These are phyloP conservation scores for Cutaneotrichosporon arboriforme DNA, from an alignment of 1,284 basidiomycete species.

Conservation along the genomic window DNA sequence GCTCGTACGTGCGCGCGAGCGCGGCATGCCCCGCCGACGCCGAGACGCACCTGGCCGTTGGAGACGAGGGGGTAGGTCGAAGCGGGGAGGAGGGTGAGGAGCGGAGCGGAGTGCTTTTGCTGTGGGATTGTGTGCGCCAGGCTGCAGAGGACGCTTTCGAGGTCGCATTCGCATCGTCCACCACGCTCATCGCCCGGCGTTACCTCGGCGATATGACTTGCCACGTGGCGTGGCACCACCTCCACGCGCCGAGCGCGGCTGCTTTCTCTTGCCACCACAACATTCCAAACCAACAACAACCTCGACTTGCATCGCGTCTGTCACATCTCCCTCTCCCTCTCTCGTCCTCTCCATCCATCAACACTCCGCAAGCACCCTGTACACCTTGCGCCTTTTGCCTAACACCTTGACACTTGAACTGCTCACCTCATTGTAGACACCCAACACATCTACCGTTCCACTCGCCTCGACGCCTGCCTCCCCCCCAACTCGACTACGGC, in stretches of 20 bases:
- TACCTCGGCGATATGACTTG: background rate
- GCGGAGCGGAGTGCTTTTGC: background rate
- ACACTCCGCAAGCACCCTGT: too few species aligned
- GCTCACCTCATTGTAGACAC: too few species aligned
- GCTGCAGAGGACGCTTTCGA: background rate
- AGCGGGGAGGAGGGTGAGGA: background rate
- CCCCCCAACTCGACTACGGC: background rate
- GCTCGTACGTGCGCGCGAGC: too few species aligned
- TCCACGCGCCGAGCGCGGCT: conserved; percentile 6
- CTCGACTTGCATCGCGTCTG: background rate
- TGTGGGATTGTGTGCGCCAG: background rate
- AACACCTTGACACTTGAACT: too few species aligned
- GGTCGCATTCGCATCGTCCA: background rate
- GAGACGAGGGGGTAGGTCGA: background rate
- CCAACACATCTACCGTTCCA: too few species aligned
- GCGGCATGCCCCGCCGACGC: too few species aligned
- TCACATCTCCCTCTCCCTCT: background rate
- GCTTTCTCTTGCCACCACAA: conserved; percentile 7
- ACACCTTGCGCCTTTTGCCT: too few species aligned
- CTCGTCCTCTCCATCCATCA: background rate
- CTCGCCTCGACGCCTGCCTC: background rate
- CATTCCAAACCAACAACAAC: background rate
- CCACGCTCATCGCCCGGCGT: background rate
- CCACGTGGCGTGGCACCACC: conserved; percentile 4
- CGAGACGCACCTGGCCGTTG: conserved; percentile 4